These are phyloP conservation scores for Zanthoxylum bungeanum DNA, from an alignment of 345 rosid species.

Conservation along the genomic window DNA sequence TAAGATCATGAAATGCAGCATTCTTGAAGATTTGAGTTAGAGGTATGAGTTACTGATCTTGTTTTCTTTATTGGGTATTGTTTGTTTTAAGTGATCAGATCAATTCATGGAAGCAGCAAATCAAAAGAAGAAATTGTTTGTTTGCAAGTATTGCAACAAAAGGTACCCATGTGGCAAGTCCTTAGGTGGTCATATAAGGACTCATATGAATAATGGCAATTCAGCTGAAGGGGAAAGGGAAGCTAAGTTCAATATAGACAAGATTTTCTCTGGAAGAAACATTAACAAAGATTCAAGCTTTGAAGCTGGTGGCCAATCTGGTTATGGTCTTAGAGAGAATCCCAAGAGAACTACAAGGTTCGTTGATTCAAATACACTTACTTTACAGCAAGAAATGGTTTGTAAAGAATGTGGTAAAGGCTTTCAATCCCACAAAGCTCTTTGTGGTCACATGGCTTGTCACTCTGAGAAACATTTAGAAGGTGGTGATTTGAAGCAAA, in stretches of 20 bases:
- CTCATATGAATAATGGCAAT: slow-evolving; percentile 50
- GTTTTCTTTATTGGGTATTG: slow-evolving; percentile 28
- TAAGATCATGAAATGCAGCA: slow-evolving; percentile 31
- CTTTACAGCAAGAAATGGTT: slow-evolving; percentile 30
- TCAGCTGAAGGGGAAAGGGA: slow-evolving; percentile 38
- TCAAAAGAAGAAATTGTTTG: slow-evolving; percentile 51
- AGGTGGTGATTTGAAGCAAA: slow-evolving; percentile 31
- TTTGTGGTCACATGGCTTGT: slow-evolving; percentile 91
- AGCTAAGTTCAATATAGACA: slow-evolving; percentile 28
- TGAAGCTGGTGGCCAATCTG: slow-evolving; percentile 51
- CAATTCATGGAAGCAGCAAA: slow-evolving; percentile 42
- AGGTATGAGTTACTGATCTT: slow-evolving; percentile 21
- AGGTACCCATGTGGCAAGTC: slow-evolving; percentile 78
- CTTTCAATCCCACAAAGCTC: slow-evolving; percentile 75
- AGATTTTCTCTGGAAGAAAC: slow-evolving; percentile 18
- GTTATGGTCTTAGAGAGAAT: slow-evolving; percentile 65
- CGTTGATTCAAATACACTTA: slow-evolving; percentile 39
- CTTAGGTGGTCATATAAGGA: slow-evolving; percentile 85
- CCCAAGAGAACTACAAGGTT: slow-evolving; percentile 60
- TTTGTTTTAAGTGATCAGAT: slow-evolving; percentile 25
- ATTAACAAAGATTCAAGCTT: slow-evolving; percentile 19
- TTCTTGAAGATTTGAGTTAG: slow-evolving; percentile 36
- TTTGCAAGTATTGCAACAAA: slow-evolving; percentile 74
- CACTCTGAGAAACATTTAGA: slow-evolving; percentile 53
- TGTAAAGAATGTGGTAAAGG: slow-evolving; percentile 92